Evolutionary conservation across 164 flowering plant species (phyloP), one percentile per base, ranked within the genome.

Genomic region (Umbellularia californica): DNA sequence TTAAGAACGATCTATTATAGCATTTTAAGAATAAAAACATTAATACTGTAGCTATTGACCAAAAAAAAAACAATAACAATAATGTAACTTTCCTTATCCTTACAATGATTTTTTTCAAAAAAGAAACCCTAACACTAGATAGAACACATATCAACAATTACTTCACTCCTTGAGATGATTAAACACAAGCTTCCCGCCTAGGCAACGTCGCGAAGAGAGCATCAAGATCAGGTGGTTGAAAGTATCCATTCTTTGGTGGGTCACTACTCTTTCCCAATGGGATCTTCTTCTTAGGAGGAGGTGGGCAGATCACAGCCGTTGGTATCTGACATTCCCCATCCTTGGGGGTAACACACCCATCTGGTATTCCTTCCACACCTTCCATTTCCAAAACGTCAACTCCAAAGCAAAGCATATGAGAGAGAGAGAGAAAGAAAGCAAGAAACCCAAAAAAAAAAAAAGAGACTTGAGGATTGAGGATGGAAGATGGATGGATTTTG

Each of bases 201-300:
- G 69, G 47, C 5, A 28, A 9, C 20, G 17, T 13, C n/a, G 20
- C 50, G 22, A 67, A 33, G 22, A 67, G 20, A 17, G 41, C 41
- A 27, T 89, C 89, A 0, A 89, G 83, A 78, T 89, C 90, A 9
- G 88, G 88, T 4, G 92, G 85, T 33, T 83, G 82, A 47, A 89
- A 89, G 50, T 82, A 89, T 5, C 89, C 92, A 20, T 79, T 76
- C 75, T 84, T 78, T 14, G 92, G 90, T 4, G 82, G 85, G 20
- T 81, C 83, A 28, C 75, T 70, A 77, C 65, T 71, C 65, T 73
- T 73, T n/a, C 67, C 47, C 27, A 33, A 50, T 0, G 11, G 33
- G 72, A 81, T 73, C 41, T 22, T 72, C 79, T 82, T 86, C 79
- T 85, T 85, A 70, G 83, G 80, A 35, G 88, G 89, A 3, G 82